phyloP scores from a whole-genome alignment of 2,329 filamentous ascomycete genomes.

The Colletotrichum acutatum region DNA sequence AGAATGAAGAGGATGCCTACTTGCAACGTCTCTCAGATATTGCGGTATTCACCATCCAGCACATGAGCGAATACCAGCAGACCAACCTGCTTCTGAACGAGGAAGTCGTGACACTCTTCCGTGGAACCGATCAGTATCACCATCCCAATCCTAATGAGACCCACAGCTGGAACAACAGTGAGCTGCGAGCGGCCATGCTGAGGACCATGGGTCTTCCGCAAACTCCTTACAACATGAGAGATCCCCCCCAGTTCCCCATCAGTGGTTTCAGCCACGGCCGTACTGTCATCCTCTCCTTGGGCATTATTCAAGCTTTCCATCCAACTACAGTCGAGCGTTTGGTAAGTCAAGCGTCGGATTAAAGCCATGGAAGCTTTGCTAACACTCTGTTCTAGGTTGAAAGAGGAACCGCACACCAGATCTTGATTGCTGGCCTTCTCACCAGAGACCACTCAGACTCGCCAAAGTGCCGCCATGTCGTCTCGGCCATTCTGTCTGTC shows the following conservation, averaged over 20 bases:
- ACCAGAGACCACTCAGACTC: slow-evolving; percentile 37
- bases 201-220: slow-evolving; percentile 19
- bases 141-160: slow-evolving; percentile 2
- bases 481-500: slow-evolving; percentile 50
- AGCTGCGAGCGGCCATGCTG: slow-evolving; percentile 31
- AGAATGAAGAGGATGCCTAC: slow-evolving; percentile 45
- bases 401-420: slow-evolving; percentile 46
- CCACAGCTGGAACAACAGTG: slow-evolving; percentile 23
- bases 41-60: slow-evolving; percentile 49
- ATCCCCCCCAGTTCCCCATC: slow-evolving; percentile 34
- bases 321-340: slow-evolving; percentile 47
- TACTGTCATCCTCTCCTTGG: slow-evolving; percentile 47
- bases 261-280: slow-evolving; percentile 33
- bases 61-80: slow-evolving; percentile 52
- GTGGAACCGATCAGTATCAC: slow-evolving; percentile 34
- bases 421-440: slow-evolving; percentile 38
- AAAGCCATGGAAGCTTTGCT: not conserved
- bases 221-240: slow-evolving; percentile 22
- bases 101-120: slow-evolving; percentile 52
- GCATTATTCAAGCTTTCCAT: slow-evolving; percentile 50
- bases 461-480: slow-evolving; percentile 39
- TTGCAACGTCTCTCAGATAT: slow-evolving; percentile 49
- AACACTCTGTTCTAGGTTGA: slow-evolving; percentile 47
- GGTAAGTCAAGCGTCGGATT: slow-evolving; percentile 40
- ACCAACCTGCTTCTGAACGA: slow-evolving; percentile 44